Evolutionary conservation across 2,329 filamentous ascomycete genomes (phyloP).

Genomic region (Pseudocercospora fijiensis): DNA sequence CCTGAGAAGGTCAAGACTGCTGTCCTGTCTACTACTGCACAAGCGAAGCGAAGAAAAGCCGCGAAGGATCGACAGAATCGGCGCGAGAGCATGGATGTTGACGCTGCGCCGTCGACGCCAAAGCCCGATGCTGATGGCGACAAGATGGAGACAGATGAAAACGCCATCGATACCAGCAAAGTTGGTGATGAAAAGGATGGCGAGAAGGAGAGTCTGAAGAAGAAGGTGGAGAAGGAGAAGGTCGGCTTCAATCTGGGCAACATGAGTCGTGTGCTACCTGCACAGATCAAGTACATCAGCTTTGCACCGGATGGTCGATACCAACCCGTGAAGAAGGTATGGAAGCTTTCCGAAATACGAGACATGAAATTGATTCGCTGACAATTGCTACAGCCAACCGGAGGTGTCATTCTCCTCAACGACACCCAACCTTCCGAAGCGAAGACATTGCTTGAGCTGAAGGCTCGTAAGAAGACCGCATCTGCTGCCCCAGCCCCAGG

Average conservation of each 20-base stretch:
- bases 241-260: constrained; percentile 94
- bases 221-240: constrained; percentile 94
- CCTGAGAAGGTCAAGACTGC: constrained; percentile 93
- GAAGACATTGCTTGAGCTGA: constrained; percentile 83
- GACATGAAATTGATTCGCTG: constrained; percentile 36
- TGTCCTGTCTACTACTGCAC: constrained; percentile 91
- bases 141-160: constrained; percentile 75
- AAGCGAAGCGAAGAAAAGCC: constrained; percentile 91
- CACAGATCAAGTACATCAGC: constrained; percentile 92
- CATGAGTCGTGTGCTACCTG: constrained; percentile 90
- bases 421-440: constrained; percentile 77
- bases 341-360: neutral
- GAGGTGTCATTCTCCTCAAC: constrained; percentile 85
- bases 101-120: constrained; percentile 72
- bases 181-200: constrained; percentile 44
- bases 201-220: constrained; percentile 67
- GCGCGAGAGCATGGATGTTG: constrained; percentile 93
- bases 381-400: constrained; percentile 68
- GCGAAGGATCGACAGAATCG: constrained; percentile 89
- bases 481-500: constrained; percentile 45
- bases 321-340: constrained; percentile 85
- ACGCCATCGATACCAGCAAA: constrained; percentile 43
- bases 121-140: constrained; percentile 62
- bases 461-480: constrained; percentile 72
- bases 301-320: constrained; percentile 82